Evolutionary conservation across 139 green algal species (phyloP), one percentile per base, ranked within the genome.

Genomic region (Chlorella sp.): DNA sequence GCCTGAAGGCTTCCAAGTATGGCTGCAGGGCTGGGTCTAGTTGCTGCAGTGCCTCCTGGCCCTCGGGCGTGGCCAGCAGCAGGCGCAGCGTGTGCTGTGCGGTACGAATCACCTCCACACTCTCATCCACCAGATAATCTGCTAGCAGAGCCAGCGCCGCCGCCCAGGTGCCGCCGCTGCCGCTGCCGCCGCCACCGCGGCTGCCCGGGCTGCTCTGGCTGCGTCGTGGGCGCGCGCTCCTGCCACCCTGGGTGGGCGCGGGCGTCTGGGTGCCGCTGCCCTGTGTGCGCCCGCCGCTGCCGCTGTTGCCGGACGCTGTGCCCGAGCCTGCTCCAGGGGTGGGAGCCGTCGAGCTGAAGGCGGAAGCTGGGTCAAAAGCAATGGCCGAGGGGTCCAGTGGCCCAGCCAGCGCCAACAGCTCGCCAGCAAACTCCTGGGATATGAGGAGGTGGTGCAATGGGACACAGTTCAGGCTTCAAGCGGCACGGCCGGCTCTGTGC

Each of bases 341-440:
- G 81, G 2, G 43, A 32, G 51, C 51, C 22, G 51, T 16, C 1
- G 73, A 60, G 41, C 43, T 74, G 78, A 73, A 84, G 40, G 79
- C 65, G 44, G 73, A 36, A 24, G 73, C 68, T n/a, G 86, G 34
- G 73, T 93, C 77, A 77, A 93, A 93, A 7, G 89, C 89, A 3
- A 94, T 89, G 43, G 84, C 72, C 3, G 83, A 73, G 44, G 90
- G 81, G 38, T 88, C 73, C 48, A 92, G 85, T 0, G 92, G 91
- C 1, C 92, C 92, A 32, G 87, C 65, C 5, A 89, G 26, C 6
- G 92, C 91, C 54, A 94, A 81, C 70, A 94, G 89, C 81, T 92
- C 82, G 4, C 83, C 90, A 40, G 86, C 69, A 75, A 89, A 89
- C n/a, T 65, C 36, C 73, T 87, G 83, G 68, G 73, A 16, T 6